Conservation (phyloP, 2,329 filamentous ascomycete species). For the Colletotrichum lupini region DNA sequence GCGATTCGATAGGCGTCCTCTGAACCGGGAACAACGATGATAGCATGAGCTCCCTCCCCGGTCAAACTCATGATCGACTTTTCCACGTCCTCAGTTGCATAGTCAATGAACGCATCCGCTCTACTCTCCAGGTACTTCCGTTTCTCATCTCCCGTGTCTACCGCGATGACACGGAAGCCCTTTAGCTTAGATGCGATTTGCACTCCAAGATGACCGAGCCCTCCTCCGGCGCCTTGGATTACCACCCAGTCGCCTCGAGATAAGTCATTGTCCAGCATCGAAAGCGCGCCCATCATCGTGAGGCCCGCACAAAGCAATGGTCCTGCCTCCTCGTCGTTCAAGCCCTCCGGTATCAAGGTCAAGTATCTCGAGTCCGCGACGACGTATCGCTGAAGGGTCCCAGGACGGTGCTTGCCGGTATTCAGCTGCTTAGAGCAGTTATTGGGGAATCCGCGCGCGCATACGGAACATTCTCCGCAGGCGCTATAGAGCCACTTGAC, state of each 20-base stretch:
- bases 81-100: conserved; percentile 36
- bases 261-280: conserved; percentile 27
- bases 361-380: conserved; percentile 44
- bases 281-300: conserved; percentile 45
- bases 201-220: conserved; percentile 46
- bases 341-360: conserved; percentile 41
- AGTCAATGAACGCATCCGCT: conserved; percentile 44
- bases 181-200: conserved; percentile 42
- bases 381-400: conserved; percentile 45
- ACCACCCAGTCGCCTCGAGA: conserved; percentile 43
- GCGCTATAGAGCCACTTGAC: conserved; percentile 58
- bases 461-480: conserved; percentile 50
- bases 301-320: conserved; percentile 47
- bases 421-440: conserved; percentile 55
- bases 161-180: conserved; percentile 40
- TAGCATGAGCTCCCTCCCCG: conserved; percentile 41
- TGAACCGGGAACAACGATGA: conserved; percentile 41
- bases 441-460: conserved; percentile 47
- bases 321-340: conserved; percentile 38
- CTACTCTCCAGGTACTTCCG: conserved; percentile 39
- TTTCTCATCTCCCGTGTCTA: conserved; percentile 42
- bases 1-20: conserved; percentile 41
- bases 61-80: conserved; percentile 40
- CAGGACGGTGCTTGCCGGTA: conserved; percentile 49
- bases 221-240: conserved; percentile 45